Evolutionary conservation across 495 filamentous ascomycete genomes (phyloP), one percentile per base, ranked within the genome.

Genomic region (Penicillium egyptiacum): DNA sequence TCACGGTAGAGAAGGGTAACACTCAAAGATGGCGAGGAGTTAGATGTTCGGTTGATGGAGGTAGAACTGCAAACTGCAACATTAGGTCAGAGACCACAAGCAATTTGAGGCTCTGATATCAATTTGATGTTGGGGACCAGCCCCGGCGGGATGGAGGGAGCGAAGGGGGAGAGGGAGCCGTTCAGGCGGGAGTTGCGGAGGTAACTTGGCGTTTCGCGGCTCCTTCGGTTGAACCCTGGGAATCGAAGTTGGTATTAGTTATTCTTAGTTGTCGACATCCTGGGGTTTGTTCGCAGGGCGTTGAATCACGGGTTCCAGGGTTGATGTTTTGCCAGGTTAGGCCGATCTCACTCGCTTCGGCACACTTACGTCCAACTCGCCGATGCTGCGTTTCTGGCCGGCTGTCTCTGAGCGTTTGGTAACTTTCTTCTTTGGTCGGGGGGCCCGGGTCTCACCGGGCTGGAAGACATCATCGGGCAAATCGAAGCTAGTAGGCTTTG

Each of bases 401-500:
- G 59, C 61, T 23, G 64, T 42, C 35, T 75, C 70, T 56, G 62
- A 49, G 48, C 68, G 77, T 65, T 80, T 84, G 33, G 69, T 52
- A 28, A 74, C 78, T 75, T 86, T 91, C 67, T 83, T 86, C 69
- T 81, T 82, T 22, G 86, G 81, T 52, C 81, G 85, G 6, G 70
- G 62, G 14, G 90, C 89, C 59, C 83, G 87, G 23, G 73, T 75
- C 71, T 98, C 94, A 57, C 91, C 92, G 5, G 85, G 73, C 56
- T 86, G 80, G 70, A 98, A 98, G 1, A 98, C 86, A 70, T 98
- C 91, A 50, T 87, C 84, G 19, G 94, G 95, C 19, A 98, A 79
- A 66, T 91, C 88, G 64, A 86, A 90, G 68, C 91, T 96, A 52
- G 6, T 62, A 35, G 35, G 42, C 50, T 39, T 52, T 60, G 62